Conservation (phyloP, 257 asterid species). For the Scutellaria galericulata region DNA sequence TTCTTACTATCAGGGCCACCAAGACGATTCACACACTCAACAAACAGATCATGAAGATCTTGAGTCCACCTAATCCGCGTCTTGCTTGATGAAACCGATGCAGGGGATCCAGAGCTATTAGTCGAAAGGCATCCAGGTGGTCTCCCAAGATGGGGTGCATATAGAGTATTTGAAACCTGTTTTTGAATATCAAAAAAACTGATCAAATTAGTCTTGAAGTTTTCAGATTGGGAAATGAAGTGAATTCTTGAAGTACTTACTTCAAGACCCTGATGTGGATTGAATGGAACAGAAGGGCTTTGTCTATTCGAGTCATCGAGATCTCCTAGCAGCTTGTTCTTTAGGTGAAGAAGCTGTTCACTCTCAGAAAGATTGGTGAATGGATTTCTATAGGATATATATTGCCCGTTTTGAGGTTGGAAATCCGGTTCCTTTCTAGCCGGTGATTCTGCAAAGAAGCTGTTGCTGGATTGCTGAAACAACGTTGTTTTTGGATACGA, state of each 20-base stretch:
- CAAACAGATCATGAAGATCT: conserved; percentile 85
- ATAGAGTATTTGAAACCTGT: conserved; percentile 49
- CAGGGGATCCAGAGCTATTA: conserved; percentile 42
- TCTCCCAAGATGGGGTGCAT: conserved; percentile 42
- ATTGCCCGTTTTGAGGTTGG: conserved; percentile 33
- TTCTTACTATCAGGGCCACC: conserved; percentile 94
- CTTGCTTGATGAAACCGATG: conserved; percentile 49
- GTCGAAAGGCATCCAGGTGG: conserved; percentile 40
- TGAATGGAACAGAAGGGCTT: conserved; percentile 42
- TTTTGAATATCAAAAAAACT: not conserved
- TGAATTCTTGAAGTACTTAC: conserved; percentile 47
- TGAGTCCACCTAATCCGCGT: conserved; percentile 88
- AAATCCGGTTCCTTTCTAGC: conserved; percentile 36
- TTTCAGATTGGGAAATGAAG: not conserved
- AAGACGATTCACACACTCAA: conserved; percentile 75
- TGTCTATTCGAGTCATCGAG: conserved; percentile 44
- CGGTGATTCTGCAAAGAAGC: conserved; percentile 38
- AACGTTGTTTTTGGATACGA: conserved; percentile 26
- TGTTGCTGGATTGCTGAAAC: conserved; percentile 35
- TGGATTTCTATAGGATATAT: conserved; percentile 43
- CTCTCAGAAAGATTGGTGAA: conserved; percentile 54
- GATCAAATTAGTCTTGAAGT: not conserved
- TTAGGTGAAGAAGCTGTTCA: conserved; percentile 56
- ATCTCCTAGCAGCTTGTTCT: conserved; percentile 64
- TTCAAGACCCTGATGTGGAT: conserved; percentile 46